Base-by-base conservation (phyloP, 78 protist genomes). In the Acrasis kona region DNA sequence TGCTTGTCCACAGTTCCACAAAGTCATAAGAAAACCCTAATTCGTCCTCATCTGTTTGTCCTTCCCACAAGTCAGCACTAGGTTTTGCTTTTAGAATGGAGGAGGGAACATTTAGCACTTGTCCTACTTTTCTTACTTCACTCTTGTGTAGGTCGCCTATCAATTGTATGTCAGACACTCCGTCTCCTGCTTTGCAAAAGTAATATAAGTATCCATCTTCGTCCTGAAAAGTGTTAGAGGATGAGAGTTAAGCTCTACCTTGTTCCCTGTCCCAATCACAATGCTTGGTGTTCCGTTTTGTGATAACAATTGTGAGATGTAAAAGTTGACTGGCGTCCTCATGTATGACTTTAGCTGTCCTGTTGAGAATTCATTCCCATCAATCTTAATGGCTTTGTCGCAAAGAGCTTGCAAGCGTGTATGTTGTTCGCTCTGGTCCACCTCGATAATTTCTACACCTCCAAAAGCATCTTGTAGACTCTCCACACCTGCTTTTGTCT, bases 111-210 rank as follows among this genome's bases (percentile, higher is more conserved):
- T 12, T 64, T 57, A 79, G 86, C 12, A 19, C 39, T 0, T 9
- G 4, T 4, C 74, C 90, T 0, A 86, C 86, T 28, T 65, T 42
- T 10, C 42, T 40, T 9, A 87, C 87, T 65, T 90, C 90, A 36
- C 73, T 39, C 83, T 90, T 90, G 58, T 85, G 90, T 31, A 85
- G 86, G 30, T 90, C 94, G n/a, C 82, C 30, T 34, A 90, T 85
- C 29, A 85, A 78, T 50, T 90, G 94, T 2, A 85, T 36, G 41
- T 90, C 94, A 5, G 72, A 87, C 8, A 83, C 79, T 4, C 94
- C 94, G 67, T 90, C 94, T 10, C 94, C 94, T 2, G 91, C 91
- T 70, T 85, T 90, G 80, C 87, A 85, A 78, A 90, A 90, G 76
- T 90, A 90, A 35, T 38, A 64, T 35, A 90, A 73, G 77, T 81